These are phyloP conservation scores for Cucumis hystrix DNA, from an alignment of 306 rosid genomes.

Conservation along the genomic window DNA sequence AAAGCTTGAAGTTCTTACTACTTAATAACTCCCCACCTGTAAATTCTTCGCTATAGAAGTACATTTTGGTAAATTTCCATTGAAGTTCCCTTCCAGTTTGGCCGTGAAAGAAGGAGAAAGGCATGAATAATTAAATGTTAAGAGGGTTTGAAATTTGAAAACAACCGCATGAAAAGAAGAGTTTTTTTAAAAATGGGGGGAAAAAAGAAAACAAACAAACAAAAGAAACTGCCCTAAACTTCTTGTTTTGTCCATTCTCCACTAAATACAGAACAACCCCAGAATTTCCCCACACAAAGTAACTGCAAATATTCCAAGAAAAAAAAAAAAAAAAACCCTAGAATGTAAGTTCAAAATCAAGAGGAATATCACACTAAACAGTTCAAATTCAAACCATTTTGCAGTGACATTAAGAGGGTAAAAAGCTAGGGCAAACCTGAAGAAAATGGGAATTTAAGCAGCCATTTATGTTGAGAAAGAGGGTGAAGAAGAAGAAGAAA, in stretches of 20 bases:
- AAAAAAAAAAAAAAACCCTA: background rate
- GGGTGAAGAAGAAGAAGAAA: constrained; percentile 6
- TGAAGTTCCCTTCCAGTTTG: constrained; percentile 24
- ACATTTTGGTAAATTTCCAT: background rate
- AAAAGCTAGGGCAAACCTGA: background rate
- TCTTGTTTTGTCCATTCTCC: constrained; percentile 8
- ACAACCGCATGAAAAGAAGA: constrained; percentile 4
- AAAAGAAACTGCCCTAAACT: background rate
- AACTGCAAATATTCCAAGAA: background rate
- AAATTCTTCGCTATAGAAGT: background rate
- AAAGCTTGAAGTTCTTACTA: background rate
- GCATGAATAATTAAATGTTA: constrained; percentile 4
- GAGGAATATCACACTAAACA: background rate
- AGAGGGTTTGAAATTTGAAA: constrained; percentile 20
- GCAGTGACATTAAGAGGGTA: background rate
- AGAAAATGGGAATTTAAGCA: background rate
- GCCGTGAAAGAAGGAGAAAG: constrained; percentile 53
- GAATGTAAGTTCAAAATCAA: background rate
- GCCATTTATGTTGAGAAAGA: background rate
- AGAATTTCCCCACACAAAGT: background rate
- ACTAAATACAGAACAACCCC: background rate
- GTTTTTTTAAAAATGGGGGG: background rate
- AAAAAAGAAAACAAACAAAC: background rate
- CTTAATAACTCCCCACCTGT: background rate
- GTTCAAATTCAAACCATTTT: background rate